Base-by-base conservation (phyloP, 805 yeast species). In the Komagataella kurtzmanii region DNA sequence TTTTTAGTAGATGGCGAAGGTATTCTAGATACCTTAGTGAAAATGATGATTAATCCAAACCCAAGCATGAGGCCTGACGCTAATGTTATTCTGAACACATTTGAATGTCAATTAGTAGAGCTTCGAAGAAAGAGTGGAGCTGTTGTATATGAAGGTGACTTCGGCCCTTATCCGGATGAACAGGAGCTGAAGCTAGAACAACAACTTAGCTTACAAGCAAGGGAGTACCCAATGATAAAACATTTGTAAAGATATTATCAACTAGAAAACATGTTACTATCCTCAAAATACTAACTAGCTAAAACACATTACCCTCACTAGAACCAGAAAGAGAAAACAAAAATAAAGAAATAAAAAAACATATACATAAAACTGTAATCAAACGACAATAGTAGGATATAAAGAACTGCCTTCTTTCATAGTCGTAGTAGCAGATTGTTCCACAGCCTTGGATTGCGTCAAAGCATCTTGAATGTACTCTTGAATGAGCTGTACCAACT, bases 61-160 rank as follows among this genome's bases (percentile, higher is more conserved):
- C 96, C 96, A 6, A 72, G 69, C 46, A 76, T 77, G 50, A 72
- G 99, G 55, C 96, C 97, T n/a, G 79, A 83, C 5, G 91, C 95
- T 0, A 75, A 70, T 24, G 78, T 80, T 54, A 73, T 93, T n/a
- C 67, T 93, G 52, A 75, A 72, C 51, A 73, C 82, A 56, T 78
- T 76, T 48, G 97, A 93, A 64, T 81, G 93, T 55, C 73, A 76
- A 48, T 76, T 82, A 53, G 90, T 93, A 45, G 96, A 90, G 56
- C 67, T 75, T 51, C 75, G 91, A 54, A 74, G 97, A 50, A 85
- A 85, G 62, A 87, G 96, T 5, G 97, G 98, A 3, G 97, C 97
- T 3, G 85, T 90, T 2, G 85, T 93, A 55, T 93, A 83, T 60
- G 99, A 91, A 68, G 98, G 97, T 17, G 97, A 93, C 57, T 89